Conservation (phyloP, 2,329 filamentous ascomycete species). For the Trichoderma harzianum region DNA sequence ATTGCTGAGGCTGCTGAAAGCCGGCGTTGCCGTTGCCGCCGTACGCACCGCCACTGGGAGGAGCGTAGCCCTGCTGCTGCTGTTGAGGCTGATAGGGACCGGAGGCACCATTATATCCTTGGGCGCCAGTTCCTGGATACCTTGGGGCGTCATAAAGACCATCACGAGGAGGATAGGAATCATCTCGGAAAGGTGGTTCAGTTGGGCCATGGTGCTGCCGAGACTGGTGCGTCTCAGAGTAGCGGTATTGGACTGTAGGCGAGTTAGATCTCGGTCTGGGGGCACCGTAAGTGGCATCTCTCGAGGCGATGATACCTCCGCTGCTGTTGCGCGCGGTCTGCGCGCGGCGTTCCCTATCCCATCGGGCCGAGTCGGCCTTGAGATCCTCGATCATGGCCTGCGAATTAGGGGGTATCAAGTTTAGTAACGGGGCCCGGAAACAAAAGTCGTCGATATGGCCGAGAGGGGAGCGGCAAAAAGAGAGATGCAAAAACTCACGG, state of each 20-base stretch:
- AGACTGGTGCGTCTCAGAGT: conserved; percentile 50
- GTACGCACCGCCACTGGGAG: conserved; percentile 33
- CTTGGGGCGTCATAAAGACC: conserved; percentile 42
- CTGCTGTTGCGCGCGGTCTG: conserved; percentile 51
- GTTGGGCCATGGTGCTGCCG: conserved; percentile 49
- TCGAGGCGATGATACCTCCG: conserved; percentile 58
- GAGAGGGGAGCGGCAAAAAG: background rate
- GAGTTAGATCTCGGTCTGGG: conserved; percentile 55
- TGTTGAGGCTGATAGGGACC: conserved; percentile 31
- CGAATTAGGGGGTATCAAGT: background rate
- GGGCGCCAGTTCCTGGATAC: conserved; percentile 50
- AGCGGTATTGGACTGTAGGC: conserved; percentile 55
- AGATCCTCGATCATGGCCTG: conserved; percentile 63
- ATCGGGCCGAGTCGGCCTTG: conserved; percentile 59
- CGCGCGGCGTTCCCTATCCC: conserved; percentile 58
- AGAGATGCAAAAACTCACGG: conserved; percentile 51
- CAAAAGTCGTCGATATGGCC: background rate
- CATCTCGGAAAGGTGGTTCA: conserved; percentile 34
- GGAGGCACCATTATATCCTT: conserved; percentile 47
- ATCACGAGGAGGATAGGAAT: conserved; percentile 40
- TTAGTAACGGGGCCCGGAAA: background rate
- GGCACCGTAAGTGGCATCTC: conserved; percentile 46
- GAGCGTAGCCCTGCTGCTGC: conserved; percentile 25
- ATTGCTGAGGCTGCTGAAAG: conserved; percentile 33
- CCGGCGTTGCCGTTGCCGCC: conserved; percentile 28